Conservation (phyloP, 306 rosid genomes). For the Ceratonia siliqua region DNA sequence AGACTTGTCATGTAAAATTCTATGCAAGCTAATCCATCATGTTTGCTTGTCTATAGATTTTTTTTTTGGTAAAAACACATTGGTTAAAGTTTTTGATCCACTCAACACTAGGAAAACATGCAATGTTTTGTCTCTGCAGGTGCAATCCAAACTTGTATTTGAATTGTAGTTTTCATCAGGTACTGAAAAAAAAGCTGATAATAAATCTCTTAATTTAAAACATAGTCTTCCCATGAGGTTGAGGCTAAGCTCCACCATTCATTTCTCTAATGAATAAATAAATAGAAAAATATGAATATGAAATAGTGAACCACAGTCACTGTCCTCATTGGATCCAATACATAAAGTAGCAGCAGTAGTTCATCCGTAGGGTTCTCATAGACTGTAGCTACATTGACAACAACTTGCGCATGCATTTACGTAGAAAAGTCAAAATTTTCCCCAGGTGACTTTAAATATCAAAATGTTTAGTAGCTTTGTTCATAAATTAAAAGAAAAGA, state of each 20-base stretch:
- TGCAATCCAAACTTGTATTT: conserved; percentile 40
- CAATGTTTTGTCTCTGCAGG: conserved; percentile 43
- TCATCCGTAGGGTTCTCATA: conserved; percentile 38
- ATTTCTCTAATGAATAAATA: conserved; percentile 30
- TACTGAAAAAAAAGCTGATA: conserved; percentile 34
- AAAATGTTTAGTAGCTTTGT: neutral
- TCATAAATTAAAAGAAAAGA: conserved; percentile 1
- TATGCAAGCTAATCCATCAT: conserved; percentile 5
- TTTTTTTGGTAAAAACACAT: conserved; percentile 14
- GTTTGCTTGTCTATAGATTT: neutral
- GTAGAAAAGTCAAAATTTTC: neutral
- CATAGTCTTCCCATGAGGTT: conserved; percentile 31
- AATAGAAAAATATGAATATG: conserved; percentile 23
- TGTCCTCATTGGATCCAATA: conserved; percentile 44
- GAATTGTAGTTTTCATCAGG: conserved; percentile 59
- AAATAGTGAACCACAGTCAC: conserved; percentile 45
- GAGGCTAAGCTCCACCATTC: conserved; percentile 7
- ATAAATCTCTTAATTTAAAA: conserved; percentile 40
- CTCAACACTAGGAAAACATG: conserved; percentile 40
- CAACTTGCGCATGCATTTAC: conserved; percentile 30
- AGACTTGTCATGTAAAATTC: conserved; percentile 30
- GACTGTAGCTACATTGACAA: neutral
- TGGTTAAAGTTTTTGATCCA: conserved; percentile 25
- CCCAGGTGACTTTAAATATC: neutral
- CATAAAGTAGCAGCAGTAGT: conserved; percentile 12